Evolutionary conservation across 1,284 basidiomycete species (phyloP).

Genomic region (Naganishia albida): DNA sequence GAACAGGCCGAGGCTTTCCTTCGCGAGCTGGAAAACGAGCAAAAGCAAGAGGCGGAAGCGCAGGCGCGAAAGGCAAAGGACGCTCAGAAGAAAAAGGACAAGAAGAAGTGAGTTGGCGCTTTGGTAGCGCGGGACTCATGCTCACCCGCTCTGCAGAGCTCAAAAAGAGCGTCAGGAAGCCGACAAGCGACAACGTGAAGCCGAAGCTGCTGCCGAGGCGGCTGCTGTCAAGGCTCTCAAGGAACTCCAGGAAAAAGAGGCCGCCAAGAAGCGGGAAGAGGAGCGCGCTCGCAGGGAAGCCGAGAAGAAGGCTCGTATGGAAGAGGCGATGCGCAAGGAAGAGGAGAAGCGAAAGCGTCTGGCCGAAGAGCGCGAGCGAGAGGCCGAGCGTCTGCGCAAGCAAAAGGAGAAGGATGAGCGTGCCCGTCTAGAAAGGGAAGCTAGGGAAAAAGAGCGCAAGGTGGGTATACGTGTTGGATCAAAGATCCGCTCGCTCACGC

Average conservation of each 20-base stretch:
- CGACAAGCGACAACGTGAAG: conserved; percentile 74
- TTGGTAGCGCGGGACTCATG: not conserved
- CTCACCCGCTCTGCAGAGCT: conserved; percentile 59
- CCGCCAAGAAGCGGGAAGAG: conserved; percentile 70
- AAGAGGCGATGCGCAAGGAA: conserved; percentile 64
- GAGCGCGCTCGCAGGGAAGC: conserved; percentile 71
- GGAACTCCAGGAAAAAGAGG: conserved; percentile 65
- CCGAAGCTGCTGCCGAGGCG: conserved; percentile 79
- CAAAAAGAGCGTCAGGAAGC: conserved; percentile 92
- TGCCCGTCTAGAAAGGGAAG: conserved; percentile 42
- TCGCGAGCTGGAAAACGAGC: conserved; percentile 86
- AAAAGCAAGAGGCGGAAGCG: conserved; percentile 72
- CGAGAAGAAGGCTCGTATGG: conserved; percentile 71
- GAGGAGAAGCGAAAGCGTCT: conserved; percentile 57
- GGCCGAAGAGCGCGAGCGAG: conserved; percentile 57
- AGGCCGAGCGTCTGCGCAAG: conserved; percentile 61
- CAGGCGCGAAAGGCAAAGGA: conserved; percentile 94
- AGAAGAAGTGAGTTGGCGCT: conserved; percentile 48
- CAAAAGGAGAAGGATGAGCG: conserved; percentile 70
- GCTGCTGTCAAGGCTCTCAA: conserved; percentile 67
- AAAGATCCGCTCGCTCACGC: not conserved
- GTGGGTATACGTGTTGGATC: not conserved
- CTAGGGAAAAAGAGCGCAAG: conserved; percentile 65
- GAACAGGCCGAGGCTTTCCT: conserved; percentile 83
- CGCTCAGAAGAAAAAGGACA: conserved; percentile 92